Percentiles rank a stretch among this genome's conserved stretches.
Evolutionary conservation across 768 basidiomycete species (phyloP).

Genomic region (Auricularia sp.): DNA sequence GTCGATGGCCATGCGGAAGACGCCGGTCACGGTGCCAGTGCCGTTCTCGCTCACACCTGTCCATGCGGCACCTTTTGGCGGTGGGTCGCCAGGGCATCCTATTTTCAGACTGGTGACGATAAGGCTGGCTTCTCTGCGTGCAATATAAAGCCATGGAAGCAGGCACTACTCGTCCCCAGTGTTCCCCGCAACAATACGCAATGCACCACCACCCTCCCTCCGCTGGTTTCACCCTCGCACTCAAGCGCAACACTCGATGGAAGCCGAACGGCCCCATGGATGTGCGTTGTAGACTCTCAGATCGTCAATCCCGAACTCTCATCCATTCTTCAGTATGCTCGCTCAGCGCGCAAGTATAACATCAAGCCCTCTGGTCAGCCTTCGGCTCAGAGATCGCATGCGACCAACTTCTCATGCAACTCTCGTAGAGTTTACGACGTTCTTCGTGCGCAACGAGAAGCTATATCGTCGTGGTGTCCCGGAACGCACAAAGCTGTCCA

Average conservation of each 20-base stretch:
- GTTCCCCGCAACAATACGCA: background rate
- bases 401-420: no score
- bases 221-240: background rate
- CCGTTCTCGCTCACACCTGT: background rate
- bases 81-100: no score
- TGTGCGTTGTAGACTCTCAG: background rate
- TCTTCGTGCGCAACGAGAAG: background rate
- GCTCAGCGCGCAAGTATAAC: background rate
- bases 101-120: no score
- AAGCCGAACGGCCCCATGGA: background rate
- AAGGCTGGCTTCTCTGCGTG: no score
- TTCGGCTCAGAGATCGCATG: no score
- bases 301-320: background rate
- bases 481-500: background rate
- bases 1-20: conserved; percentile 55
- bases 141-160: no score
- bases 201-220: background rate
- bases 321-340: background rate
- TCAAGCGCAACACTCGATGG: background rate
- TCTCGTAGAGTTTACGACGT: background rate
- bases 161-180: no score
- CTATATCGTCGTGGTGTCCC: background rate
- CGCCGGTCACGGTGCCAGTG: background rate
- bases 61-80: background rate
- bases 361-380: background rate